Percentiles rank a stretch among this genome's conserved stretches.
Evolutionary conservation across 2,329 filamentous ascomycete genomes (phyloP).

Genomic region (Zarea fungicola): DNA sequence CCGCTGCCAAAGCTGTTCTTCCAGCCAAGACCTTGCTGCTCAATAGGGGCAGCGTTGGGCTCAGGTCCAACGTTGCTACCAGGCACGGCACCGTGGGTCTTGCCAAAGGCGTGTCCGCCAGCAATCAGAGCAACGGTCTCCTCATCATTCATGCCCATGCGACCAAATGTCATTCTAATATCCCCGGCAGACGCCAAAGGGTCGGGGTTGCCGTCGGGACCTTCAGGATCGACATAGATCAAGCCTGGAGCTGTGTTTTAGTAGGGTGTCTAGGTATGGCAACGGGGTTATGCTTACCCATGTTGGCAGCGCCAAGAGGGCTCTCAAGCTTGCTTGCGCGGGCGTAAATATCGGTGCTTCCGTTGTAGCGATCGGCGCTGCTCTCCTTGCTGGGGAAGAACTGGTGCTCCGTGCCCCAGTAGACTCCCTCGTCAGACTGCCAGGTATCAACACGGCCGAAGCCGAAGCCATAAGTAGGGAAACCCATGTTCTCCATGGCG

Average conservation of each 20-base stretch:
- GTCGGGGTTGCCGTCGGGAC: slow-evolving; percentile 67
- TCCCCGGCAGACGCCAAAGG: slow-evolving; percentile 65
- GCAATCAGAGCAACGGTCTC: slow-evolving; percentile 77
- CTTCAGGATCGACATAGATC: slow-evolving; percentile 79
- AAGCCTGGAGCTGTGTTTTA: slow-evolving; percentile 42
- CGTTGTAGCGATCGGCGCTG: slow-evolving; percentile 64
- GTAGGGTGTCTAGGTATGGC: no score
- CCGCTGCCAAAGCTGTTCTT: slow-evolving; percentile 57
- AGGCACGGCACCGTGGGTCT: slow-evolving; percentile 70
- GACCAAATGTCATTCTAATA: slow-evolving; percentile 68
- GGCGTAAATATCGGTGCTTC: slow-evolving; percentile 32
- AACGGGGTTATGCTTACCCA: no score
- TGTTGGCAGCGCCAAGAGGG: slow-evolving; percentile 59
- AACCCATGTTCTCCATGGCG: slow-evolving; percentile 72
- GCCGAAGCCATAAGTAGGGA: slow-evolving; percentile 68
- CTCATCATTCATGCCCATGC: slow-evolving; percentile 80
- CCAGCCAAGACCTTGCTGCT: slow-evolving; percentile 70
- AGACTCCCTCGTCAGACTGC: slow-evolving; percentile 70
- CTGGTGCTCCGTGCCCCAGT: slow-evolving; percentile 66
- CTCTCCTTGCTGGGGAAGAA: slow-evolving; percentile 55
- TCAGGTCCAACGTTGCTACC: slow-evolving; percentile 62
- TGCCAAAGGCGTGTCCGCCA: slow-evolving; percentile 74
- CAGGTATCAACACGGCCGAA: slow-evolving; percentile 68
- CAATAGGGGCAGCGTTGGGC: slow-evolving; percentile 59
- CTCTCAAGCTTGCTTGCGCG: slow-evolving; percentile 46